A percentile compares a stretch with the other conserved stretches of the same genome.
Evolutionary conservation across 2,329 filamentous ascomycete species (phyloP).

Genomic region (Westerdykella aurantiaca): DNA sequence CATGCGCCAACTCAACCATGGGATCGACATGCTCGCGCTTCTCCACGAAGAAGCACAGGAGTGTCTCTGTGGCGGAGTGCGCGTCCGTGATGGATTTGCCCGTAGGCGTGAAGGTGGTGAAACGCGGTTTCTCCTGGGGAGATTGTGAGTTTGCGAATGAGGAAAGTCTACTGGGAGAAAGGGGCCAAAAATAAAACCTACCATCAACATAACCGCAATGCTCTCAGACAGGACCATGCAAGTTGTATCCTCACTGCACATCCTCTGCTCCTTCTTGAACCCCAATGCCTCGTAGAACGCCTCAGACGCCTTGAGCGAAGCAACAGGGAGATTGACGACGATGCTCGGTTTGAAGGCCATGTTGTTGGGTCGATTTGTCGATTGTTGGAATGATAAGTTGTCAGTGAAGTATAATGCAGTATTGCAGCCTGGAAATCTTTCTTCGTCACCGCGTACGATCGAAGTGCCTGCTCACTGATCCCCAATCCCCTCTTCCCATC

Average conservation of each 20-base stretch:
- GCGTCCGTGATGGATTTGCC: not conserved
- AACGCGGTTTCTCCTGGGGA: not conserved
- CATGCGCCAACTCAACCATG: constrained; percentile 1
- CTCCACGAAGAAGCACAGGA: constrained; percentile 3
- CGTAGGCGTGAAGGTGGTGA: constrained; percentile 1
- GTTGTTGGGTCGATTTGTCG: not conserved
- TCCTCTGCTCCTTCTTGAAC: not conserved
- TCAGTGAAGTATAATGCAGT: too few species aligned
- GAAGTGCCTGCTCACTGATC: too few species aligned
- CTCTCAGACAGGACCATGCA: constrained; percentile 2
- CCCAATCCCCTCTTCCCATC: too few species aligned
- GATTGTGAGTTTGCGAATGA: too few species aligned
- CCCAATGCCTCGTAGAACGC: constrained; percentile 5
- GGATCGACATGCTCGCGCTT: constrained; percentile 2
- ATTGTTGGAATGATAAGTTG: not conserved
- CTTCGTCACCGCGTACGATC: too few species aligned
- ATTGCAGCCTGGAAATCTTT: too few species aligned
- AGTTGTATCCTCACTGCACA: not conserved
- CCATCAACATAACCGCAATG: constrained; percentile 4
- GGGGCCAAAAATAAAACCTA: too few species aligned
- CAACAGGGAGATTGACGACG: constrained; percentile 5
- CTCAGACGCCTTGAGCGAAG: not conserved
- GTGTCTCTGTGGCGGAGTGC: not conserved
- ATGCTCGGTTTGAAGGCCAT: constrained; percentile 2
- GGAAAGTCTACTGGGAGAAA: too few species aligned